phyloP scores from a whole-genome alignment of 208 protist species.

The Leishmania braziliensis region DNA sequence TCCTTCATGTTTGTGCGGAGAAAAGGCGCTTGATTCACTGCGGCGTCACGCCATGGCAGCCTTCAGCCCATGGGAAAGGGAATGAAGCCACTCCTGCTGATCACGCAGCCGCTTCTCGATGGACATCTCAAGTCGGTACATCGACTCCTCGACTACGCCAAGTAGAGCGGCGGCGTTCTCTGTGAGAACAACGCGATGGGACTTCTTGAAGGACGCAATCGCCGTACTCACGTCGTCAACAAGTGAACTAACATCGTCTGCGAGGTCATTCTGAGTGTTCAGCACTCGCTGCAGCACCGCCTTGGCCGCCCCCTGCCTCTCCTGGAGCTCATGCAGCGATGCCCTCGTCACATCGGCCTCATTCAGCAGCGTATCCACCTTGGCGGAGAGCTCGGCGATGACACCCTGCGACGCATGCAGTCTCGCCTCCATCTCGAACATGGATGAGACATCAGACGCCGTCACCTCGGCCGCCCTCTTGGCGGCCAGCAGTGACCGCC shows the following conservation, averaged over 20 bases:
- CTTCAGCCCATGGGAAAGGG: slow-evolving; percentile 17
- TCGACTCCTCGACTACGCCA: not conserved
- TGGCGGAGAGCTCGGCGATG: slow-evolving; percentile 15
- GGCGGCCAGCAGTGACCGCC: slow-evolving; percentile 43
- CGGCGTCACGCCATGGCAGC: not conserved
- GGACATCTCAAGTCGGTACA: slow-evolving; percentile 8
- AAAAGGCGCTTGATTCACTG: not conserved
- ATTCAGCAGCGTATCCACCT: slow-evolving; percentile 20
- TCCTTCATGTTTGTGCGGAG: not conserved
- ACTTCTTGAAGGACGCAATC: not conserved
- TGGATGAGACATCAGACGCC: slow-evolving; percentile 41
- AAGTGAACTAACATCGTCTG: slow-evolving; percentile 11
- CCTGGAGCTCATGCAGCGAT: slow-evolving; percentile 13
- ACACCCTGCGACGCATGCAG: slow-evolving; percentile 42
- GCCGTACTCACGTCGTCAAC: slow-evolving; percentile 1
- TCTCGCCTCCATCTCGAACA: slow-evolving; percentile 59
- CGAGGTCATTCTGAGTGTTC: slow-evolving; percentile 12
- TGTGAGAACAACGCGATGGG: not conserved
- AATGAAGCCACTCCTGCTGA: slow-evolving; percentile 22
- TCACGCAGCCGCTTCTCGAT: slow-evolving; percentile 19
- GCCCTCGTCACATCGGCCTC: slow-evolving; percentile 1
- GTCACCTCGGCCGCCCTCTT: slow-evolving; percentile 56
- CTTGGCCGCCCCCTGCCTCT: slow-evolving; percentile 12
- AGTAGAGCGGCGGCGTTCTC: not conserved
- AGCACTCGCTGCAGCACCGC: slow-evolving; percentile 19